phyloP scores from a whole-genome alignment of 106 monocot genomes.

The Dioscorea alata region DNA sequence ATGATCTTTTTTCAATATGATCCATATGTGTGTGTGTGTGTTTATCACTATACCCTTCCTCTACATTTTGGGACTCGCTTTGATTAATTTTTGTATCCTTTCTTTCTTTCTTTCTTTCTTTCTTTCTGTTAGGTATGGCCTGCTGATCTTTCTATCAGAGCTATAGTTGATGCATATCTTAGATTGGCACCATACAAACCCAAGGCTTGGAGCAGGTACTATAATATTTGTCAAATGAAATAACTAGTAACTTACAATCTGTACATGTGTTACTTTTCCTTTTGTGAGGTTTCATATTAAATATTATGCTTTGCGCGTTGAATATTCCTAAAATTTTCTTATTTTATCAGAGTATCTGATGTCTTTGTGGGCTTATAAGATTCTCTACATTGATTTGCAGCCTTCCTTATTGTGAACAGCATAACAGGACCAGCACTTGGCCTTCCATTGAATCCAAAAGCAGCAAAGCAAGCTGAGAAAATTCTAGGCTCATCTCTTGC shows the following conservation, averaged over 20 bases:
- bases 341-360: not conserved
- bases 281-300: no score
- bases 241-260: no score
- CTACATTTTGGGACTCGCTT: not conserved
- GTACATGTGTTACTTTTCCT: no score
- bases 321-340: slow-evolving; percentile 20
- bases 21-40: no score
- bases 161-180: slow-evolving; percentile 81
- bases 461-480: slow-evolving; percentile 58
- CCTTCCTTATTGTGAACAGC: slow-evolving; percentile 30
- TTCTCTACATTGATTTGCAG: slow-evolving; percentile 32
- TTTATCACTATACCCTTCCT: no score
- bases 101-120: no score
- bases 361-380: no score
- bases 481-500: slow-evolving; percentile 54
- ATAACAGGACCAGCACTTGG: slow-evolving; percentile 66
- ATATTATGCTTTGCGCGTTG: no score
- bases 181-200: slow-evolving; percentile 98
- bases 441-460: slow-evolving; percentile 47
- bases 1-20: not conserved
- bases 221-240: not conserved
- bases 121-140: slow-evolving; percentile 72
- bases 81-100: not conserved
- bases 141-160: slow-evolving; percentile 60
- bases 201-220: slow-evolving; percentile 69